phyloP scores from a whole-genome alignment of 768 basidiomycete genomes.

The Pulveroboletus sp. region DNA sequence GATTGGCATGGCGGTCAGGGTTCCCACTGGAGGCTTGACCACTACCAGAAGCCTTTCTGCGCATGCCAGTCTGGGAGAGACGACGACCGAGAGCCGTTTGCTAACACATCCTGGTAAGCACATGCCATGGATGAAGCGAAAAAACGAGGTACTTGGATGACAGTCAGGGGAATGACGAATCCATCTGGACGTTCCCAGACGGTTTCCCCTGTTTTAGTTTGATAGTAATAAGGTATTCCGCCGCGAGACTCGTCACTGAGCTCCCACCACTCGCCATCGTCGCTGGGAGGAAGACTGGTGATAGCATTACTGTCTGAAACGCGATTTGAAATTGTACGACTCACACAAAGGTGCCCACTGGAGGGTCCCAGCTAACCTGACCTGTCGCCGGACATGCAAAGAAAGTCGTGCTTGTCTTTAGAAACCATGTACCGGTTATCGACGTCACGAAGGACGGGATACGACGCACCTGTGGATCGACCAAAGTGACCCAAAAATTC shows the following conservation, averaged over 20 bases:
- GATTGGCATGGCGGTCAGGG: slow-evolving; percentile 32
- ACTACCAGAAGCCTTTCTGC: slow-evolving; percentile 11
- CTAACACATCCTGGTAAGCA: slow-evolving; percentile 33
- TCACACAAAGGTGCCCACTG: slow-evolving; percentile 85
- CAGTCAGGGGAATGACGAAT: slow-evolving; percentile 88
- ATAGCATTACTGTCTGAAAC: slow-evolving; percentile 9
- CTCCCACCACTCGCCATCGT: slow-evolving; percentile 96
- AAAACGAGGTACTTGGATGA: slow-evolving; percentile 65
- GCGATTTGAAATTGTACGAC: slow-evolving; percentile 28
- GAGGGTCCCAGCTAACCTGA: slow-evolving; percentile 91
- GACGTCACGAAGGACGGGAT: slow-evolving; percentile 6
- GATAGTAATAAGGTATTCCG: slow-evolving; percentile 90
- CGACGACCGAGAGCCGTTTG: slow-evolving; percentile 72
- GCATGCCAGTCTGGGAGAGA: slow-evolving; percentile 54
- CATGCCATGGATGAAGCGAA: not conserved
- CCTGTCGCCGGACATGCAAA: slow-evolving; percentile 93
- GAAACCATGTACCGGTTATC: slow-evolving; percentile 4
- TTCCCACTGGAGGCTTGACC: slow-evolving; percentile 17
- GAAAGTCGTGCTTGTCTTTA: slow-evolving; percentile 64
- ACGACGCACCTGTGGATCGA: slow-evolving; percentile 78
- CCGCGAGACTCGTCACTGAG: slow-evolving; percentile 79
- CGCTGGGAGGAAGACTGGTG: slow-evolving; percentile 72
- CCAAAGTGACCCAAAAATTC: slow-evolving; percentile 92
- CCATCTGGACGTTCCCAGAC: slow-evolving; percentile 89
- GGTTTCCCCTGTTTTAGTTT: slow-evolving; percentile 87